A percentile compares a stretch with the other conserved stretches of the same genome.
These are phyloP conservation scores for Crithidia bombi DNA, from an alignment of 208 protist species.

Conservation along the genomic window DNA sequence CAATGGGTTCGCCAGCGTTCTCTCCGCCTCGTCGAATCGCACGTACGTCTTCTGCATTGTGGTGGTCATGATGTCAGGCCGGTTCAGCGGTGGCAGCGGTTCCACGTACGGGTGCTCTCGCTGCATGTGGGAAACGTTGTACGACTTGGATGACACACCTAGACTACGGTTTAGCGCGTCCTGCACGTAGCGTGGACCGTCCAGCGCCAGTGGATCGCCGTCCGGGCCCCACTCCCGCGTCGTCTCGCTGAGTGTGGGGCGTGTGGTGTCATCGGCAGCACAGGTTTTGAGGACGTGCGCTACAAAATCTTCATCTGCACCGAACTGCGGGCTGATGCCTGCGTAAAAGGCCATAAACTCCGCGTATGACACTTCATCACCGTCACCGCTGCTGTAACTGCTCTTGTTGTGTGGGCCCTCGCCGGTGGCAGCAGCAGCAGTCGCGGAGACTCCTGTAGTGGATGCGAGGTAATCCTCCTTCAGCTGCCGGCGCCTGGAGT, in stretches of 20 bases:
- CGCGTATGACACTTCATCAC: constrained; percentile 40
- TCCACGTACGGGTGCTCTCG: constrained; percentile 67
- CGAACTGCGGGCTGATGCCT: constrained; percentile 56
- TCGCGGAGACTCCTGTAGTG: not conserved
- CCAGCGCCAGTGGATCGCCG: constrained; percentile 69
- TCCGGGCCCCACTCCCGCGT: constrained; percentile 67
- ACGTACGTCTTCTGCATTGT: constrained; percentile 53
- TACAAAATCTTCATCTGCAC: constrained; percentile 78
- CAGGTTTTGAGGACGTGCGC: constrained; percentile 69
- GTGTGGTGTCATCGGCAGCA: constrained; percentile 57
- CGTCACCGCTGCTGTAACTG: not conserved
- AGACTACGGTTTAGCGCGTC: constrained; percentile 66
- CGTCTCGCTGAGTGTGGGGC: constrained; percentile 71
- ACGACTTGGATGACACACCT: constrained; percentile 61
- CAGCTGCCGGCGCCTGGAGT: constrained; percentile 8
- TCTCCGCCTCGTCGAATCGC: constrained; percentile 32
- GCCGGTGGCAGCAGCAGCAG: not conserved
- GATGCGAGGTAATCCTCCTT: constrained; percentile 26
- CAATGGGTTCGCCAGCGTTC: constrained; percentile 56
- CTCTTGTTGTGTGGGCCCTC: too few species aligned
- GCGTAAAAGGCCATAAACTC: constrained; percentile 85
- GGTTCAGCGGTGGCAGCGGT: constrained; percentile 73
- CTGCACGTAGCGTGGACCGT: constrained; percentile 58
- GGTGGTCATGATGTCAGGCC: constrained; percentile 60
- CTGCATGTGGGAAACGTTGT: constrained; percentile 85